Conservation (phyloP, 2,329 filamentous ascomycete genomes). For the Scytalidium sp. region DNA sequence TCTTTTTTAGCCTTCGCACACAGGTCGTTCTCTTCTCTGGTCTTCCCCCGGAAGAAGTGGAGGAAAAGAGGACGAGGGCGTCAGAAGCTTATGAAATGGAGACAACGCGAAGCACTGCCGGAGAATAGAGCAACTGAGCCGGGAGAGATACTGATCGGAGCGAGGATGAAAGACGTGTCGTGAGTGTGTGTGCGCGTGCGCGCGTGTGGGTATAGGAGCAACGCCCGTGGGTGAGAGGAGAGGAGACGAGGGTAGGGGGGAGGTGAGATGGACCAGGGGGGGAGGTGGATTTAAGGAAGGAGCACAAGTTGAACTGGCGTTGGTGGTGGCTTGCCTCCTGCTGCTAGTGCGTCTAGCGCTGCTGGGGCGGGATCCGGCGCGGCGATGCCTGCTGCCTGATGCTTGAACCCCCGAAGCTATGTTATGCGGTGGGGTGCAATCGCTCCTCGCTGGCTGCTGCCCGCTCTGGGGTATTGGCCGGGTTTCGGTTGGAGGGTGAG, state of each 20-base stretch:
- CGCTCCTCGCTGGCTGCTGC: not conserved
- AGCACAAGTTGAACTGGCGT: not conserved
- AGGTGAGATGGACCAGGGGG: constrained; percentile 4
- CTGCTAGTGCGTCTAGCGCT: too few relatives aligned
- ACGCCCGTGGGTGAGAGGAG: not conserved
- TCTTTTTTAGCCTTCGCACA: too few relatives aligned
- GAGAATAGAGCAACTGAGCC: constrained; percentile 15
- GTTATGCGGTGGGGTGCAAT: not conserved
- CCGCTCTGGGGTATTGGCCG: not conserved
- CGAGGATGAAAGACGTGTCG: constrained; percentile 28
- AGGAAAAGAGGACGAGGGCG: constrained; percentile 18
- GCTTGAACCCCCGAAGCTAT: not conserved
- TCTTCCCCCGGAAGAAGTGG: not conserved
- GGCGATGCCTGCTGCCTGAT: not conserved
- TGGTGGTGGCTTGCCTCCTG: not conserved
- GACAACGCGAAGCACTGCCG: constrained; percentile 9
- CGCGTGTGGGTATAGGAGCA: not conserved
- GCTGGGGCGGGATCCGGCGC: not conserved
- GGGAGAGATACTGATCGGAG: constrained; percentile 22
- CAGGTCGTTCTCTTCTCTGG: too few relatives aligned
- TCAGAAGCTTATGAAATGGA: constrained; percentile 16
- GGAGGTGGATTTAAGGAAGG: constrained; percentile 3
- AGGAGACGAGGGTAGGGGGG: constrained; percentile 2
- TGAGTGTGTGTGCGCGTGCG: not conserved
- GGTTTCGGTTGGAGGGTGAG: not conserved